These are phyloP conservation scores for Podospora sp. DNA, from an alignment of 495 filamentous ascomycete species.

Conservation along the genomic window DNA sequence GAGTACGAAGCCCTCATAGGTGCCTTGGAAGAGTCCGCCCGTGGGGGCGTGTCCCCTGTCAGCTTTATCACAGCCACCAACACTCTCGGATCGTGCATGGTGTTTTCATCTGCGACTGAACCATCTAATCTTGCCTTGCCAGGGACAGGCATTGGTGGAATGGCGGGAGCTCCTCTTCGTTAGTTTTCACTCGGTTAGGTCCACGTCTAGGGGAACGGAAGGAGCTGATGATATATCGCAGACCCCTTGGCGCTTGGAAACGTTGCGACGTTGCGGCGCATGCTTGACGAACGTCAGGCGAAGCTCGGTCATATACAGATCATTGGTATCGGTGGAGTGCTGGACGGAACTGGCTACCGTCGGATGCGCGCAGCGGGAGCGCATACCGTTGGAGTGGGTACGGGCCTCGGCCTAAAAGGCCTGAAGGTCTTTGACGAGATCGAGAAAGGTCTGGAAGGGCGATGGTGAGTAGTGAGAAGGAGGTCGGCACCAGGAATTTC, in stretches of 20 bases:
- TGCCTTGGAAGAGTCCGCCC: slow-evolving; percentile 45
- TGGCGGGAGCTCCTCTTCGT: slow-evolving; percentile 69
- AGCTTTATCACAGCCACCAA: slow-evolving; percentile 72
- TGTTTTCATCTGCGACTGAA: slow-evolving; percentile 40
- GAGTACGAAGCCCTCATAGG: slow-evolving; percentile 59
- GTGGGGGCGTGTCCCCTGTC: slow-evolving; percentile 38
- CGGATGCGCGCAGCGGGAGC: slow-evolving; percentile 68
- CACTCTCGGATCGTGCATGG: slow-evolving; percentile 67
- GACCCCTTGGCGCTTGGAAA: slow-evolving; percentile 71
- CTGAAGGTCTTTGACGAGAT: slow-evolving; percentile 57
- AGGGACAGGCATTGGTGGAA: slow-evolving; percentile 61
- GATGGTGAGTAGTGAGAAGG: slow-evolving; percentile 9
- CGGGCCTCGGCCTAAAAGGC: slow-evolving; percentile 63
- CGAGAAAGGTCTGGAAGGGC: slow-evolving; percentile 21
- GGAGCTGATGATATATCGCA: neutral
- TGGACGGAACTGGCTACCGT: slow-evolving; percentile 57
- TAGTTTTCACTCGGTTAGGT: neutral
- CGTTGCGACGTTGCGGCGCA: slow-evolving; percentile 57
- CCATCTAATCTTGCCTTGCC: slow-evolving; percentile 43
- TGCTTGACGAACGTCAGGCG: slow-evolving; percentile 50
- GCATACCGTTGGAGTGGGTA: slow-evolving; percentile 63
- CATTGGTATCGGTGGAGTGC: slow-evolving; percentile 70
- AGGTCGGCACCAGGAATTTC: neutral
- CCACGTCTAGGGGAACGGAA: too few relatives aligned
- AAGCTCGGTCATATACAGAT: slow-evolving; percentile 52